Conservation (phyloP, 371 early-diverging fungal species). For the Phascolomyces articulosus region DNA sequence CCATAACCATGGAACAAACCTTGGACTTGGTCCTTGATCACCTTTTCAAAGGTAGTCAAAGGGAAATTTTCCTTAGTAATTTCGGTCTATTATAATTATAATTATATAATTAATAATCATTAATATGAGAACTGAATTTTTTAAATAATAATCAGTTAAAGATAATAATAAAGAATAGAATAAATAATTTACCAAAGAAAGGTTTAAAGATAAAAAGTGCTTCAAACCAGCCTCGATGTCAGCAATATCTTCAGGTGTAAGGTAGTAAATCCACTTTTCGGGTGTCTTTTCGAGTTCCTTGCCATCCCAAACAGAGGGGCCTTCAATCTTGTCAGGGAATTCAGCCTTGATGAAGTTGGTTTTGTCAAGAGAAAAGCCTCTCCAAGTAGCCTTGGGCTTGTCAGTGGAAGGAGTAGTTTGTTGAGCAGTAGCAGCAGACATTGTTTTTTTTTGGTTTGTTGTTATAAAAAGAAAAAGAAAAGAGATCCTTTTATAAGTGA, state of each 20-base stretch:
- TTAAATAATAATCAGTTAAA: no score
- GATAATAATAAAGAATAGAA: no score
- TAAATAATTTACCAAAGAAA: slow-evolving; percentile 24
- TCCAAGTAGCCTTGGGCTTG: slow-evolving; percentile 17
- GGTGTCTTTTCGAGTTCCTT: slow-evolving; percentile 39
- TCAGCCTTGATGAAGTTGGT: slow-evolving; percentile 20
- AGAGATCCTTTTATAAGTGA: background rate
- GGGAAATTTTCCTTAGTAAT: slow-evolving; percentile 35
- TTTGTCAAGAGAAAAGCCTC: slow-evolving; percentile 25
- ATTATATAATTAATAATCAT: background rate
- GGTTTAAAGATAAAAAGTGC: slow-evolving; percentile 29
- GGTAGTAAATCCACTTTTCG: slow-evolving; percentile 42
- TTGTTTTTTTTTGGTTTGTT: background rate
- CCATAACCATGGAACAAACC: slow-evolving; percentile 38
- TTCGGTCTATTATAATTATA: slow-evolving; percentile 12
- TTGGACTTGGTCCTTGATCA: slow-evolving; percentile 27
- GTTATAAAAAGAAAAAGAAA: background rate
- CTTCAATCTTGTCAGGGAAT: slow-evolving; percentile 41
- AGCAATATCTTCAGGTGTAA: slow-evolving; percentile 37
- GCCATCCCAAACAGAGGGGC: slow-evolving; percentile 46
- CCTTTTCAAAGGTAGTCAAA: slow-evolving; percentile 27
- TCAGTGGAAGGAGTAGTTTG: background rate
- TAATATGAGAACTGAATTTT: no score
- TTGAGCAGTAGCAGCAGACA: slow-evolving; percentile 12
- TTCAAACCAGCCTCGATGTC: slow-evolving; percentile 40